Base-by-base conservation (phyloP, 306 rosid species). In the Quercus engelmannii region DNA sequence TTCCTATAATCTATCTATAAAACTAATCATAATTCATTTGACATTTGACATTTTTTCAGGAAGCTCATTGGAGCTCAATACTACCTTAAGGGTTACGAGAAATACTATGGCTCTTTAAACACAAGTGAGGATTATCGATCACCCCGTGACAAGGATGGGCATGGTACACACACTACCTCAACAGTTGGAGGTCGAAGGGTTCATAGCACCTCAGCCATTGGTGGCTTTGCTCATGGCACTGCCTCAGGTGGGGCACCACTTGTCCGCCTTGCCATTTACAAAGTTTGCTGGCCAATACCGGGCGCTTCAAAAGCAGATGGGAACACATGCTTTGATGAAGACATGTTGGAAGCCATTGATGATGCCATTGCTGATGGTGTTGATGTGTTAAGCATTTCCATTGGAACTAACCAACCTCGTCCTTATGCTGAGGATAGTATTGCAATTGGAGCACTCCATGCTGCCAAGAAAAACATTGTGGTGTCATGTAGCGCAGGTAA, bases 401-500 rank as follows among this genome's bases (percentile, higher is more conserved):
- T 95, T 9, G 99, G 94, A 12, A 86, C 73, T 3, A 3, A 10
- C 0, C 3, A 3, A 0, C 96, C 98, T 3, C 1, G 85, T 2
- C 13, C 87, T 54, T 95, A 89, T 67, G 70, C 73, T 1, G 76
- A 89, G 0, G 99, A 95, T 46, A 85, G 86, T 4, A 88, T 95
- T 69, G 92, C 96, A 5, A 64, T 73, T 26, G 96, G 87, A 9
- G 89, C 99, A 0, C 79, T 95, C 63, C 89, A 89, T 62, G 99
- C 96, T 19, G n/a, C 74, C 0, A 91, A 73, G 86, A 90, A 86
- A 2, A 92, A 92, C 84, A 83, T 95, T 59, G 92, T 91, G 1
- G 99, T 91, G 65, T 87, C 90, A 19, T 91, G 96, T 77, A 95
- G 99, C 70, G 99, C 98, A 20, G 98, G 98, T 0, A 95, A 95